Evolutionary conservation across 176 grass and related monocot species (phyloP).

Genomic region (Cymbopogon citratus): DNA sequence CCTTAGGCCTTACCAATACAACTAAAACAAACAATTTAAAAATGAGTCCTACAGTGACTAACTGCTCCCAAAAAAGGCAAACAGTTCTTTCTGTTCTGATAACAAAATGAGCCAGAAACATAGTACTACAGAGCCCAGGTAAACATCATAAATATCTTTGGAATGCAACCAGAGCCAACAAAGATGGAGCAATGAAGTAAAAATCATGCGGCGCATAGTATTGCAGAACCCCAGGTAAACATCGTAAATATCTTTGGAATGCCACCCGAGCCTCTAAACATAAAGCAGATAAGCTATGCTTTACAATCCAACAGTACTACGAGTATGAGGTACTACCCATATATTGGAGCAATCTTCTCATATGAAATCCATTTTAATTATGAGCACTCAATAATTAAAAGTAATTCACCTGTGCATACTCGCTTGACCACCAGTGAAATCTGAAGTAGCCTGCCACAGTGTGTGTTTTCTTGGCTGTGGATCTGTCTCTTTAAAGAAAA

Average conservation of each 20-base stretch:
- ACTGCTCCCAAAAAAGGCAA: not conserved
- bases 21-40: not conserved
- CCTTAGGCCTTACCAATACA: not conserved
- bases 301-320: not conserved
- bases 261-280: not conserved
- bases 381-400: not conserved
- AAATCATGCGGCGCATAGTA: not conserved
- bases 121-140: not conserved
- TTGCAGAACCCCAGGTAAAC: not conserved
- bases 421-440: constrained; percentile 94
- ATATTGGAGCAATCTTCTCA: not conserved
- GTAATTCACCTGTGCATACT: constrained; percentile 70
- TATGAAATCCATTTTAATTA: not conserved
- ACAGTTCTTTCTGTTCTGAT: not conserved
- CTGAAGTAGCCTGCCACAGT: constrained; percentile 87
- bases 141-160: not conserved
- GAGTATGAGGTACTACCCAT: not conserved
- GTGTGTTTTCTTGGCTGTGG: constrained; percentile 99
- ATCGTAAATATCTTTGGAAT: not conserved
- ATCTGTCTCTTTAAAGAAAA: constrained; percentile 97
- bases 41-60: not conserved
- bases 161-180: not conserved
- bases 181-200: not conserved
- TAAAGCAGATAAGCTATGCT: not conserved
- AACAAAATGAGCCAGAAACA: not conserved